Conservation (phyloP, 352 stramenopile genomes). For the Pythium periplocum region DNA sequence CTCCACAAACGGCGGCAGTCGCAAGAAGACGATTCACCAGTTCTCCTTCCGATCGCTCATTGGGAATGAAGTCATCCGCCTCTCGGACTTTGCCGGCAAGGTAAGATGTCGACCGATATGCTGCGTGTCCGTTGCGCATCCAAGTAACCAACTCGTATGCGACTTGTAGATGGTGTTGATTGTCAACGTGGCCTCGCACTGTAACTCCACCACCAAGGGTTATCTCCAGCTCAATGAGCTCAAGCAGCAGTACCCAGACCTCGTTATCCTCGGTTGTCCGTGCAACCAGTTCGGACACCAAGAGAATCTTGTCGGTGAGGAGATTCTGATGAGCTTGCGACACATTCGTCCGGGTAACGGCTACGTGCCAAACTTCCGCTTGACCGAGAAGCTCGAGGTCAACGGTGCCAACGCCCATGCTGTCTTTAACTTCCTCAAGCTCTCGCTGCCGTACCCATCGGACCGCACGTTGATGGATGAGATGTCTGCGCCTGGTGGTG, state of each 20-base stretch:
- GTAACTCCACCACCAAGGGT: slow-evolving; percentile 70
- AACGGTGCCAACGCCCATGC: slow-evolving; percentile 75
- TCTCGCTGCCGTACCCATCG: slow-evolving; percentile 62
- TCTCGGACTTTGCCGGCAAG: slow-evolving; percentile 64
- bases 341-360: slow-evolving; percentile 71
- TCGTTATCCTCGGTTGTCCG: slow-evolving; percentile 68
- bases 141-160: no score
- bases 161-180: slow-evolving; percentile 37
- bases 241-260: slow-evolving; percentile 46
- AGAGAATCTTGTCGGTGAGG: slow-evolving; percentile 74
- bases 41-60: slow-evolving; percentile 73
- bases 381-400: slow-evolving; percentile 79
- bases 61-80: slow-evolving; percentile 50
- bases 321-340: slow-evolving; percentile 69
- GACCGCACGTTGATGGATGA: slow-evolving; percentile 77
- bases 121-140: neutral
- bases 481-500: slow-evolving; percentile 67
- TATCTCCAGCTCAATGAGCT: slow-evolving; percentile 74
- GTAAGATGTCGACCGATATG: slow-evolving; percentile 1
- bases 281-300: slow-evolving; percentile 84
- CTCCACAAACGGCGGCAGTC: slow-evolving; percentile 5
- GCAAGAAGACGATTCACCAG: slow-evolving; percentile 62
- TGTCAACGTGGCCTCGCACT: slow-evolving; percentile 79
- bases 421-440: slow-evolving; percentile 73
- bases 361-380: slow-evolving; percentile 59